Evolutionary conservation across 331 rosid species (phyloP).

Genomic region (Saraca asoca): DNA sequence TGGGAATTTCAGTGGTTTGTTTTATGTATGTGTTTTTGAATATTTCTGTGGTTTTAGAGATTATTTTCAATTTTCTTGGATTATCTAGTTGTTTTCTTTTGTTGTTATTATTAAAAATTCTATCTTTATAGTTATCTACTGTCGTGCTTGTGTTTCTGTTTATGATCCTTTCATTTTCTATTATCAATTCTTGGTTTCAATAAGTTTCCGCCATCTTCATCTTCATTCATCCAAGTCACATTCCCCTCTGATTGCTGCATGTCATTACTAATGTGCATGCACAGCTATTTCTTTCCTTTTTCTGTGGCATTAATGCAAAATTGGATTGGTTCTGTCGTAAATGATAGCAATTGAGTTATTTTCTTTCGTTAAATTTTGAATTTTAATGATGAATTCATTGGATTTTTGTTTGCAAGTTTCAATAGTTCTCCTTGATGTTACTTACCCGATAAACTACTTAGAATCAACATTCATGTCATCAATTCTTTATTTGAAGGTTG

Average conservation of each 20-base stretch:
- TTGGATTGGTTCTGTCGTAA: conserved; percentile 17
- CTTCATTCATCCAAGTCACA: conserved; percentile 5
- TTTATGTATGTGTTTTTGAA: neutral
- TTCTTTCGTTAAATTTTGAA: too few relatives aligned
- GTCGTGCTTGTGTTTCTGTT: neutral
- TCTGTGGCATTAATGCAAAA: conserved; percentile 24
- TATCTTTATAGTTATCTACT: neutral
- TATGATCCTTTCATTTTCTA: conserved; percentile 15
- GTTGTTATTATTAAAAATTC: neutral
- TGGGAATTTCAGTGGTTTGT: conserved; percentile 5
- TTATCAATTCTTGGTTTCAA: conserved; percentile 5
- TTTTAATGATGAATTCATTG: neutral
- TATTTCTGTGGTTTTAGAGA: neutral
- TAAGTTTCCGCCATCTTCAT: neutral
- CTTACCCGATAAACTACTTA: neutral
- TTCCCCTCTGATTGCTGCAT: conserved; percentile 1
- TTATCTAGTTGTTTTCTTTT: neutral
- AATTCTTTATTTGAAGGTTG: conserved; percentile 23
- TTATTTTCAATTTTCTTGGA: neutral
- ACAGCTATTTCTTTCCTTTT: neutral
- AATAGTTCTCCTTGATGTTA: neutral
- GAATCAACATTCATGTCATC: neutral
- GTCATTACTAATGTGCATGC: conserved; percentile 5
- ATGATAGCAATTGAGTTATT: neutral
- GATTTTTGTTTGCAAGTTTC: conserved; percentile 10